Conservation (phyloP, 1,284 basidiomycete species). For the Moniliophthora roreri region DNA sequence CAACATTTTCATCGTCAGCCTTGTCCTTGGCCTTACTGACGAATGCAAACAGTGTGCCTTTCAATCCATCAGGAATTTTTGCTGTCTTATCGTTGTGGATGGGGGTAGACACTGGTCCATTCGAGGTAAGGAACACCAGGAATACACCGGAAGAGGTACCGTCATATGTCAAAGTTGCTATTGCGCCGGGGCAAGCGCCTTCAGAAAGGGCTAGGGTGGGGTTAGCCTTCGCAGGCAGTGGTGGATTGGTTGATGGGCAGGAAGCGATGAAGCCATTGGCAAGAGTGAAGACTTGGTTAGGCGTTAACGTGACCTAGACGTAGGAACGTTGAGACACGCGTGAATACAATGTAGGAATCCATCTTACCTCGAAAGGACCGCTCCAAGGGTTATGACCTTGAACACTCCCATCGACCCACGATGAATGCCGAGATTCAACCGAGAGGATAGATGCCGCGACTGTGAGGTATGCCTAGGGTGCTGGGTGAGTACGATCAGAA, state of each 20-base stretch:
- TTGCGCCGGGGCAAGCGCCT: slow-evolving; percentile 8
- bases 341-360: background rate
- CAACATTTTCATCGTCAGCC: slow-evolving; percentile 4
- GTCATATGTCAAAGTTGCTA: slow-evolving; percentile 16
- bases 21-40: slow-evolving; percentile 1
- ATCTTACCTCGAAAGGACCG: slow-evolving; percentile 43
- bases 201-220: slow-evolving; percentile 27
- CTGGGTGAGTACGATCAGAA: background rate
- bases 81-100: slow-evolving; percentile 1
- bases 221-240: slow-evolving; percentile 40
- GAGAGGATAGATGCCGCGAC: slow-evolving; percentile 42
- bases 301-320: slow-evolving; percentile 47
- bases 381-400: slow-evolving; percentile 51
- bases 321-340: background rate
- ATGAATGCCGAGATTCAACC: slow-evolving; percentile 45
- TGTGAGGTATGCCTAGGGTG: slow-evolving; percentile 32
- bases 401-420: slow-evolving; percentile 53
- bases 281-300: slow-evolving; percentile 47
- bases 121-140: slow-evolving; percentile 35
- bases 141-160: slow-evolving; percentile 19
- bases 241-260: slow-evolving; percentile 49
- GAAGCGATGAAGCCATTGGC: slow-evolving; percentile 39
- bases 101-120: slow-evolving; percentile 4
- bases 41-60: slow-evolving; percentile 7
- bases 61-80: slow-evolving; percentile 1